These are phyloP conservation scores for Aspergillus biplanus DNA, from an alignment of 495 filamentous ascomycete species.

Conservation along the genomic window DNA sequence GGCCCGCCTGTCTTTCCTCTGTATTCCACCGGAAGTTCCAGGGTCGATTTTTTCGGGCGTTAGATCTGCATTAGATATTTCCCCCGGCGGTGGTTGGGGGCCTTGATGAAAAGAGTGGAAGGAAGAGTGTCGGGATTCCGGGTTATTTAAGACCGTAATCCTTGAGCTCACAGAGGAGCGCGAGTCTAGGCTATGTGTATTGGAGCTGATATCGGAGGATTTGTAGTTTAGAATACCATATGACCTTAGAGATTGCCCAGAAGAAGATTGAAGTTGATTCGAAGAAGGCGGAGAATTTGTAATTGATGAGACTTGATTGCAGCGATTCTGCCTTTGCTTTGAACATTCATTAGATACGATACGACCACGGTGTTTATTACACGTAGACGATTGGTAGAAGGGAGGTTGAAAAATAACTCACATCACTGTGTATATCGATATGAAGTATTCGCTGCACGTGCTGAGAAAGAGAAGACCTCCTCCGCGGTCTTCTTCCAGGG, in stretches of 20 bases:
- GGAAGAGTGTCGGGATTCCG: conserved; percentile 15
- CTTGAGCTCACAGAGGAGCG: conserved; percentile 15
- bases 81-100: not conserved
- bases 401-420: conserved; percentile 20
- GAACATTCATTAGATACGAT: conserved; percentile 15
- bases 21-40: conserved; percentile 21
- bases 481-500: conserved; percentile 30
- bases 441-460: conserved; percentile 41
- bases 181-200: conserved; percentile 8
- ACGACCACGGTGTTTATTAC: not conserved
- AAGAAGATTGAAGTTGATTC: not conserved
- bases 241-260: not conserved
- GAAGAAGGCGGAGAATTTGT: not conserved
- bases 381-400: not conserved
- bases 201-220: conserved; percentile 9
- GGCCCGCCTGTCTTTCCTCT: conserved; percentile 40
- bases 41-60: conserved; percentile 10
- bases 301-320: conserved; percentile 3
- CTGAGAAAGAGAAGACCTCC: conserved; percentile 38
- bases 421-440: conserved; percentile 33
- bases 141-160: not conserved
- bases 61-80: not conserved
- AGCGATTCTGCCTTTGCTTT: conserved; percentile 28
- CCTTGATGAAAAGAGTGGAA: conserved; percentile 10
- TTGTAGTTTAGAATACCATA: conserved; percentile 8